Evolutionary conservation across 345 rosid genomes (phyloP), one percentile per base, ranked within the genome.

Genomic region (Cardamine chenopodiifolia): DNA sequence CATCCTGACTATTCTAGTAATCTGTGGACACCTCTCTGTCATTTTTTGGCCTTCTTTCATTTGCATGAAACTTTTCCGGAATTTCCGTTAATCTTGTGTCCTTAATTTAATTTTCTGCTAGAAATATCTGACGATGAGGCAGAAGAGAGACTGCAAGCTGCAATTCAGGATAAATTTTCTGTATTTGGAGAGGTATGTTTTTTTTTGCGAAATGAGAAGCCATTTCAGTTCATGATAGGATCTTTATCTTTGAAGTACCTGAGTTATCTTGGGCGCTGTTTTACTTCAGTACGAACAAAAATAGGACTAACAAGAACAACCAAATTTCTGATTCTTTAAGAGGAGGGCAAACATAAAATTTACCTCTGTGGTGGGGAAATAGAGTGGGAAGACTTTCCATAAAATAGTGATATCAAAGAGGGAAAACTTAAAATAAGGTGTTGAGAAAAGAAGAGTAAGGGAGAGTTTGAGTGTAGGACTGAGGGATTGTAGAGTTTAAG

Each of bases 51-150:
- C 31, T 23, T 66, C 49, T 45, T 44, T 29, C 62, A 61, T 72
- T 44, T 25, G 28, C 52, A 32, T 26, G 2, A 8, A 40, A 25
- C 14, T 2, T 57, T 58, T 66, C 50, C 34, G 40, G 52, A 58
- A 13, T 66, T 47, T 22, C 28, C 25, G n/a, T 68, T 71, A 56
- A 60, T 74, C 28, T 77, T 53, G 22, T 32, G 71, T 11, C 70
- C 35, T 50, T 62, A 49, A 13, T 72, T 80, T 5, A 32, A 39
- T 82, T 49, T 25, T 42, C 70, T 76, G 81, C 82, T 82, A 94
- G 99, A 92, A 87, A 92, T 92, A 64, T 90, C 99, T 7, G 97
- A 92, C 82, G 97, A 89, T 74, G 99, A 95, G 83, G 98, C 98
- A 13, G 99, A 95, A 90, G 88, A 92, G 66, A 92, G 73, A 71